Evolutionary conservation across 2,329 filamentous ascomycete species (phyloP).

Genomic region (Acarospora socialis): DNA sequence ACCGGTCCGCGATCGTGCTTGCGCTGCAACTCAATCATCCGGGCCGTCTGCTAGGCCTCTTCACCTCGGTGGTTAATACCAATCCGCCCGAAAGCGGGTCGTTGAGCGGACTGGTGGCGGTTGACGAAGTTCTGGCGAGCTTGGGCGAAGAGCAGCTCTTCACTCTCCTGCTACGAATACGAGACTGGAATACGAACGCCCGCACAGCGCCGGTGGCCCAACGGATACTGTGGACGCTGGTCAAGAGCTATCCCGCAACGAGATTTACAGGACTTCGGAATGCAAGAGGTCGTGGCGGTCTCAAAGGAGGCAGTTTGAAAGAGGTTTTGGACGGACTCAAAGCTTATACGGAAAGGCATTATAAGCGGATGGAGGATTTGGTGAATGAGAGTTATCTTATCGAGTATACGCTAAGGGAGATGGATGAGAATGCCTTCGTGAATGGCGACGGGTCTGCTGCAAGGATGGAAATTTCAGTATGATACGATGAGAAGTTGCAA

Average conservation of each 20-base stretch:
- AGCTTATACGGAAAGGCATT: constrained; percentile 87
- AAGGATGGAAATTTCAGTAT: constrained; percentile 16
- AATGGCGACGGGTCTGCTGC: no score
- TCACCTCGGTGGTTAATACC: constrained; percentile 59
- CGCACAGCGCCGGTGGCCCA: constrained; percentile 75
- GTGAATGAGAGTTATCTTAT: constrained; percentile 90
- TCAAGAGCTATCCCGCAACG: constrained; percentile 66
- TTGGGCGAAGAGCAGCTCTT: constrained; percentile 79
- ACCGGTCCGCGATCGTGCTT: constrained; percentile 82
- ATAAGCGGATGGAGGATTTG: constrained; percentile 74
- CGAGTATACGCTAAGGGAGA: constrained; percentile 83
- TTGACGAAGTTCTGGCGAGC: constrained; percentile 69
- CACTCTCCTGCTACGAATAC: constrained; percentile 60
- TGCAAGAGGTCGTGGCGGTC: constrained; percentile 17
- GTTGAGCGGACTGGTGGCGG: constrained; percentile 36
- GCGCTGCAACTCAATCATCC: constrained; percentile 92
- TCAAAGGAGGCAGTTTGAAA: constrained; percentile 49
- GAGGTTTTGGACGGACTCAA: constrained; percentile 78
- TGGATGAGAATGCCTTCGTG: no score
- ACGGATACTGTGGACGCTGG: constrained; percentile 63
- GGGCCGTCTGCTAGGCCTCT: constrained; percentile 67
- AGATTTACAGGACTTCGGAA: constrained; percentile 44
- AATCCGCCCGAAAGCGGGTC: constrained; percentile 24
- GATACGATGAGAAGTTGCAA: no score
- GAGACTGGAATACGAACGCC: constrained; percentile 97